Conservation (phyloP, 2,329 filamentous ascomycete genomes). For the Ambrosiella xylebori region DNA sequence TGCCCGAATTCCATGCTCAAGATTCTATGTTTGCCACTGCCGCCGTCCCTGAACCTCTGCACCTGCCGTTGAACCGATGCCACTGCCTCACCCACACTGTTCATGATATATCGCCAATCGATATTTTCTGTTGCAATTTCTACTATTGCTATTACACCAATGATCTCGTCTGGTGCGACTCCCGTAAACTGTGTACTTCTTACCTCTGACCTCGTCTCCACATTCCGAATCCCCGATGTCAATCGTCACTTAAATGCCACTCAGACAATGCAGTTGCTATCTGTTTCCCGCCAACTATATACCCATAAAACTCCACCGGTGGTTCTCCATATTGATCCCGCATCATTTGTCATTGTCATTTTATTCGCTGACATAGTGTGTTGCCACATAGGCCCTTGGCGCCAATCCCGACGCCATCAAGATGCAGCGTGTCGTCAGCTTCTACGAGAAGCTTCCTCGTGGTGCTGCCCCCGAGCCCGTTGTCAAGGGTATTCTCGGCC, state of each 20-base stretch:
- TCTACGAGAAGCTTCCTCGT: conserved; percentile 97
- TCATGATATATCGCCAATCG: neutral
- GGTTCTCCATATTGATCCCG: too few relatives aligned
- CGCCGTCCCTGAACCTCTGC: neutral
- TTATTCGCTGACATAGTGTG: neutral
- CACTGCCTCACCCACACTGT: neutral
- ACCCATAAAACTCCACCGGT: too few relatives aligned
- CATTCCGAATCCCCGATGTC: too few relatives aligned
- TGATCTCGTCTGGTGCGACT: too few relatives aligned
- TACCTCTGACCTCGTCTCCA: too few relatives aligned
- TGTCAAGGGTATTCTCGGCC: conserved; percentile 64
- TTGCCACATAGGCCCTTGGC: conserved; percentile 61
- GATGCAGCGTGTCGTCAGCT: conserved; percentile 95
- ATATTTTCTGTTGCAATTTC: neutral
- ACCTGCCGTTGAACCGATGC: neutral
- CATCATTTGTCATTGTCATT: too few relatives aligned
- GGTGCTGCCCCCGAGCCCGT: conserved; percentile 72
- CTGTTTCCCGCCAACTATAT: too few relatives aligned
- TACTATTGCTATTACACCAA: neutral
- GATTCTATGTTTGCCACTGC: neutral
- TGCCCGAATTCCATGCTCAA: neutral
- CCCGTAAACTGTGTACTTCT: too few relatives aligned
- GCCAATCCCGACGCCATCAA: conserved; percentile 87
- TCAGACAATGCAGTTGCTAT: too few relatives aligned
- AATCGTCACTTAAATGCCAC: too few relatives aligned